Base-by-base conservation (phyloP, 2,329 filamentous ascomycete species). In the Bipolaris victoriae region DNA sequence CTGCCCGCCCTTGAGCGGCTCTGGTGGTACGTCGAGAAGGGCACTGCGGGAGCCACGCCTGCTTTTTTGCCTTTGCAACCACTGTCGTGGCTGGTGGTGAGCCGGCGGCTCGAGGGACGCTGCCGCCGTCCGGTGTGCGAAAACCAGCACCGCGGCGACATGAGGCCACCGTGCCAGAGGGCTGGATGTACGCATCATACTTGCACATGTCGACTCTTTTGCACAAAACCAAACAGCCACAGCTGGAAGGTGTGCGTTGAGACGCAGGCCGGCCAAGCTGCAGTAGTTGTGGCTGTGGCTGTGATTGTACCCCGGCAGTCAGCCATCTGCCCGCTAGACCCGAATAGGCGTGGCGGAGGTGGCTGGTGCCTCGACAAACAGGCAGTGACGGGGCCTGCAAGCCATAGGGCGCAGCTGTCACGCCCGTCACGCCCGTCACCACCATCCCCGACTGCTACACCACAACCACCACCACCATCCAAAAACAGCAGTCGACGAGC, bases 241-340 rank as follows among this genome's bases (percentile, higher is more conserved):
- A 51, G 39, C 39, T 36, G 26, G 44, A 13, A 41, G 22, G 57
- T 49, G 53, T 58, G 54, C 52, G 58, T 58, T 49, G 18, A 44
- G 57, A 37, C 61, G 60, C 49, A n/a, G 41, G 31, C 50, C 24
- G 15, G 52, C 43, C 26, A 18, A 52, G 52, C 36, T 22, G 51
- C 16, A 22, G 35, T 18, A 43, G 7, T 13, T 35, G 49, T 37
- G 49, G 52, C 43, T 18, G 26, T 29, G 26, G 45, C 24, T 69
- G 65, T 68, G 67, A 67, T 66, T 68, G 64, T 71, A 69, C 66
- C 43, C 39, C 22, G 52, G 46, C 36, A 54, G 51, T 62, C 60
- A 56, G 53, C 37, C 49, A 39, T 7, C n/a, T 10, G 5, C 9
- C 22, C 35, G 44, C 62, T 64, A 64, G 46, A 29, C 58, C 59